A percentile compares a stretch with the other conserved stretches of the same genome.
phyloP scores from a whole-genome alignment of 83 land plant species.

The Picea abies region DNA sequence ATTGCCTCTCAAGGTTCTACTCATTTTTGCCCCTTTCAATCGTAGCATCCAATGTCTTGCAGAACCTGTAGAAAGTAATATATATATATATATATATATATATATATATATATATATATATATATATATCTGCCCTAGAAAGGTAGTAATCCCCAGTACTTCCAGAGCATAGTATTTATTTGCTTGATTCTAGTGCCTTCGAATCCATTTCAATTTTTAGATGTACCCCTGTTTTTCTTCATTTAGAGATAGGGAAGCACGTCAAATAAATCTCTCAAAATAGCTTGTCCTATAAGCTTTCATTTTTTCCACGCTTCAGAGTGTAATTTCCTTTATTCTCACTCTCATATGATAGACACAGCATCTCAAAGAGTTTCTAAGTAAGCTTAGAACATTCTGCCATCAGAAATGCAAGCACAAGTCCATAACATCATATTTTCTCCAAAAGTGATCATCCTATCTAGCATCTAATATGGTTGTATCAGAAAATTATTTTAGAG shows the following conservation, averaged over 20 bases:
- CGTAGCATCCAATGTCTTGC: too few relatives aligned
- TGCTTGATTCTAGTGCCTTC: not conserved
- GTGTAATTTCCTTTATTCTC: not conserved
- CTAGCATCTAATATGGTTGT: not conserved
- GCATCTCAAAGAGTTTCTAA: not conserved
- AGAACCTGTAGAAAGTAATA: too few relatives aligned
- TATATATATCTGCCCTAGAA: not conserved
- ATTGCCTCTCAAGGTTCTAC: too few relatives aligned
- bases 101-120: too few relatives aligned
- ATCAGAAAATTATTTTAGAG: not conserved
- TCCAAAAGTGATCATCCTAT: not conserved
- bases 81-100: not conserved
- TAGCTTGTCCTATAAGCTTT: not conserved
- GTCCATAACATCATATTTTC: not conserved
- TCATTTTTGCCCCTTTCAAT: too few relatives aligned
- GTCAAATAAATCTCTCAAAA: not conserved
- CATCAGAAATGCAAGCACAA: not conserved
- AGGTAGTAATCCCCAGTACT: not conserved
- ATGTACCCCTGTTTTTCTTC: not conserved
- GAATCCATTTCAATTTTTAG: constrained; percentile 1
- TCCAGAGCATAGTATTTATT: not conserved
- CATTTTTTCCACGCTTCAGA: not conserved
- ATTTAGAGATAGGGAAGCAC: not conserved
- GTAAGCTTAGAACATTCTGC: not conserved
- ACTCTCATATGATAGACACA: not conserved